Percentiles rank a stretch among this genome's conserved stretches.
phyloP scores from a whole-genome alignment of 352 stramenopile genomes.

The Phytophthora pisi region DNA sequence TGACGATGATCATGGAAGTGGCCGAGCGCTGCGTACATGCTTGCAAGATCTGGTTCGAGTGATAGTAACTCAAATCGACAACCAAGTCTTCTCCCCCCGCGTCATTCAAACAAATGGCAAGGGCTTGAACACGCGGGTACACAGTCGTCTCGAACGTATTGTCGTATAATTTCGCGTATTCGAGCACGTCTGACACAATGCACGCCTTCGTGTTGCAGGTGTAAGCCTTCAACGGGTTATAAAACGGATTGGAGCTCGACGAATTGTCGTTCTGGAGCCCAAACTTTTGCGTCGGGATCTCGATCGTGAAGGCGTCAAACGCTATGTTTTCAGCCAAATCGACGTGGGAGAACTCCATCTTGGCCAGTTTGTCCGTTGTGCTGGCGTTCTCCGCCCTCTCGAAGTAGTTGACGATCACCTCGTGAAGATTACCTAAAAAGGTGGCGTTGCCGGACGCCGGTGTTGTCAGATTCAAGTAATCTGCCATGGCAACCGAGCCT shows the following conservation, averaged over 20 bases:
- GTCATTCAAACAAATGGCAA: conserved; percentile 18
- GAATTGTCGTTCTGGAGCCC: conserved; percentile 6
- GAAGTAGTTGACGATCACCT: background rate
- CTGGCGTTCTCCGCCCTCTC: conserved; percentile 4
- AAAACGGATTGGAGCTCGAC: conserved; percentile 8
- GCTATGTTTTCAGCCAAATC: background rate
- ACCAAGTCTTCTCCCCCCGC: background rate
- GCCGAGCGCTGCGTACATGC: conserved; percentile 14
- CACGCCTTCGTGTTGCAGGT: conserved; percentile 6
- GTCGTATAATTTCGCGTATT: background rate
- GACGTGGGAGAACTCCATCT: conserved; percentile 20
- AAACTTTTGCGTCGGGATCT: conserved; percentile 11
- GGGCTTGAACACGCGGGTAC: conserved; percentile 21
- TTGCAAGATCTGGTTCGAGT: conserved; percentile 5
- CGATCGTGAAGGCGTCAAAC: conserved; percentile 17
- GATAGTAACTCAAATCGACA: background rate
- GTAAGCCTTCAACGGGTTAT: background rate
- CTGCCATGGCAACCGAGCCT: background rate
- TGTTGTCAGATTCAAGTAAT: conserved; percentile 6
- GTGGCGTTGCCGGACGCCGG: background rate
- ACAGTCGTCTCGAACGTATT: background rate
- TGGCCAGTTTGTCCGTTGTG: conserved; percentile 1
- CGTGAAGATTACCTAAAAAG: background rate
- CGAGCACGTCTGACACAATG: background rate
- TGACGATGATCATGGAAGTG: conserved; percentile 22